Percentiles rank a stretch among this genome's conserved stretches.
Conservation (phyloP, 768 basidiomycete species). For the Termitomyces sp. region DNA sequence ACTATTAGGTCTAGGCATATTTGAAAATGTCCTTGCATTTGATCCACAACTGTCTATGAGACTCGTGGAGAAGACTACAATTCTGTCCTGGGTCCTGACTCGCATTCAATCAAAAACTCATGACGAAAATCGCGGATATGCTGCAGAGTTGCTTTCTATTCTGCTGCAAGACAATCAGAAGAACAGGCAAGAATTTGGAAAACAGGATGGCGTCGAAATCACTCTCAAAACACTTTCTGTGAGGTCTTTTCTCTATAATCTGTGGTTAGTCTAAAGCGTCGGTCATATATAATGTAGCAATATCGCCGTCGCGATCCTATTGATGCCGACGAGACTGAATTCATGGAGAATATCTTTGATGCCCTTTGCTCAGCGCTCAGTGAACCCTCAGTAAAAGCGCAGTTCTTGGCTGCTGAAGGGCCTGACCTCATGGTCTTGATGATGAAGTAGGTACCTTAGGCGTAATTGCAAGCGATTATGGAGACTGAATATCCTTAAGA, state of each 20-base stretch:
- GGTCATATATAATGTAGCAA: constrained; percentile 44
- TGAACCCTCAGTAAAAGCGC: constrained; percentile 71
- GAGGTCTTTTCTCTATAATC: constrained; percentile 23
- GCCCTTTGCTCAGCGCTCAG: constrained; percentile 79
- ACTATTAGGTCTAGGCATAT: constrained; percentile 52
- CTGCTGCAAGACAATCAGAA: constrained; percentile 69
- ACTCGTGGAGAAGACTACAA: constrained; percentile 68
- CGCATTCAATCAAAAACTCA: constrained; percentile 69
- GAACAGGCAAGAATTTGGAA: constrained; percentile 66
- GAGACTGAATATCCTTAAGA: constrained; percentile 31
- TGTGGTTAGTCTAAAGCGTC: neutral
- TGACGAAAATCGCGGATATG: constrained; percentile 90
- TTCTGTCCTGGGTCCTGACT: constrained; percentile 75
- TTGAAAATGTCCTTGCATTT: constrained; percentile 90
- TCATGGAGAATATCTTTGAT: constrained; percentile 97
- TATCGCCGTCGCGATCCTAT: constrained; percentile 81
- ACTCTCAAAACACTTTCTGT: constrained; percentile 79
- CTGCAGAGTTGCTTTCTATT: constrained; percentile 91
- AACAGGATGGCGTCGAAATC: constrained; percentile 74
- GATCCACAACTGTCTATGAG: constrained; percentile 68
- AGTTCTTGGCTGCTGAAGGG: constrained; percentile 89
- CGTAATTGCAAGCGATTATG: constrained; percentile 5
- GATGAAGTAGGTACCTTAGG: constrained; percentile 69
- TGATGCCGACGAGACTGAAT: constrained; percentile 89
- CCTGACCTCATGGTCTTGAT: constrained; percentile 97